These are phyloP conservation scores for Debaryomyces sp. DNA, from an alignment of 1,139 yeast species.

Conservation along the genomic window DNA sequence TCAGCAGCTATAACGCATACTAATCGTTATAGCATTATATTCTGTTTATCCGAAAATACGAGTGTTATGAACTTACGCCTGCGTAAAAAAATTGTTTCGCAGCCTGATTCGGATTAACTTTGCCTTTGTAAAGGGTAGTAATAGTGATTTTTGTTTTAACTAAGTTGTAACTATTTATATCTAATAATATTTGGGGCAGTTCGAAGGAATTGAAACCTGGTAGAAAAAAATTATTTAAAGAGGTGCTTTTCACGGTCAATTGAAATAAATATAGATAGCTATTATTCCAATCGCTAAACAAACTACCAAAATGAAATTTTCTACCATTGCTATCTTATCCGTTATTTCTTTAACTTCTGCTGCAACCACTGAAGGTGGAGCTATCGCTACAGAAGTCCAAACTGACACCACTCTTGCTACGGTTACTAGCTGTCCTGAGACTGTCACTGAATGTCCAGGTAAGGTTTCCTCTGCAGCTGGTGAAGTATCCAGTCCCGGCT, in stretches of 20 bases:
- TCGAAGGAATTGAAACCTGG: not conserved
- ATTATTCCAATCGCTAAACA: not conserved
- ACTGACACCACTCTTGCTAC: conserved; percentile 28
- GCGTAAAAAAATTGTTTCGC: not conserved
- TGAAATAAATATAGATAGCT: not conserved
- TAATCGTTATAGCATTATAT: not conserved
- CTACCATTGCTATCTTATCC: conserved; percentile 1
- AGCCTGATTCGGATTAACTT: not conserved
- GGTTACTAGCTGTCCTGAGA: conserved; percentile 31
- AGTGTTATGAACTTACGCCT: not conserved
- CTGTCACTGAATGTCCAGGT: conserved; percentile 35
- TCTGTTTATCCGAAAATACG: not conserved
- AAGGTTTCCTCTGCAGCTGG: conserved; percentile 10
- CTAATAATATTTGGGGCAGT: not conserved
- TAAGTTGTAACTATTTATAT: not conserved
- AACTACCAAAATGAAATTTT: conserved; percentile 5
- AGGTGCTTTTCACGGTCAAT: not conserved
- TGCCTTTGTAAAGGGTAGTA: not conserved
- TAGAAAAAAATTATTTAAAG: not conserved
- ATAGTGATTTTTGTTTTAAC: not conserved
- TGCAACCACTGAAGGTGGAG: not conserved
- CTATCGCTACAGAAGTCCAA: conserved; percentile 25
- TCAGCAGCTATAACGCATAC: not conserved
- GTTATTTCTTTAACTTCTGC: conserved; percentile 17
- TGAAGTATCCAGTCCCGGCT: too few species aligned